Percentiles rank a stretch among this genome's conserved stretches.
phyloP scores from a whole-genome alignment of 768 basidiomycete genomes.

The Strobilomyces echinocephalus region DNA sequence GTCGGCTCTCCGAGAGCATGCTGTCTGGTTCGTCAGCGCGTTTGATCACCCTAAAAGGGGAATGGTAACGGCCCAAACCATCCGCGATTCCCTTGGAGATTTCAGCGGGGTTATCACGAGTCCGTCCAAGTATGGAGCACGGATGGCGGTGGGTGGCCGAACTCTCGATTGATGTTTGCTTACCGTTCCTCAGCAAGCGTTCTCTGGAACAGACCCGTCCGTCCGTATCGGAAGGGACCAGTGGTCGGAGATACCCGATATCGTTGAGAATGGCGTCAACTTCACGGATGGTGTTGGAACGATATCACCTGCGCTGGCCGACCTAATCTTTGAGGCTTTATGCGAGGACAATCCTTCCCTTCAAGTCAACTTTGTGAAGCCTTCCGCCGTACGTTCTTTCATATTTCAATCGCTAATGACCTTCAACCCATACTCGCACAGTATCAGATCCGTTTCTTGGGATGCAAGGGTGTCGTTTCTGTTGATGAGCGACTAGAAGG shows the following conservation, averaged over 20 bases:
- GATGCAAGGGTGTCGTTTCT: slow-evolving; percentile 77
- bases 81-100: slow-evolving; percentile 65
- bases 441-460: slow-evolving; percentile 81
- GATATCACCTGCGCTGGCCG: slow-evolving; percentile 55
- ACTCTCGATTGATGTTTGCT: background rate
- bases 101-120: slow-evolving; percentile 52
- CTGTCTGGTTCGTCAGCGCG: slow-evolving; percentile 76
- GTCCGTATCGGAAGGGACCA: slow-evolving; percentile 53
- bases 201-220: slow-evolving; percentile 76
- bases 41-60: slow-evolving; percentile 47
- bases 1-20: slow-evolving; percentile 72
- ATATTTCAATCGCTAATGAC: background rate
- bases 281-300: slow-evolving; percentile 83
- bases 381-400: slow-evolving; percentile 54
- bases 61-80: slow-evolving; percentile 48
- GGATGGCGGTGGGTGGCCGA: slow-evolving; percentile 46
- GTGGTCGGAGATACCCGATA: slow-evolving; percentile 62
- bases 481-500: slow-evolving; percentile 54
- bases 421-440: slow-evolving; percentile 21
- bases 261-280: slow-evolving; percentile 39
- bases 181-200: slow-evolving; percentile 49
- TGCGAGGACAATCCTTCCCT: slow-evolving; percentile 40
- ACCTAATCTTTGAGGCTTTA: slow-evolving; percentile 55
- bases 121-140: slow-evolving; percentile 81
- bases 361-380: slow-evolving; percentile 37